Conservation (phyloP, 164 flowering plant species). For the Macadamia integrifolia region DNA sequence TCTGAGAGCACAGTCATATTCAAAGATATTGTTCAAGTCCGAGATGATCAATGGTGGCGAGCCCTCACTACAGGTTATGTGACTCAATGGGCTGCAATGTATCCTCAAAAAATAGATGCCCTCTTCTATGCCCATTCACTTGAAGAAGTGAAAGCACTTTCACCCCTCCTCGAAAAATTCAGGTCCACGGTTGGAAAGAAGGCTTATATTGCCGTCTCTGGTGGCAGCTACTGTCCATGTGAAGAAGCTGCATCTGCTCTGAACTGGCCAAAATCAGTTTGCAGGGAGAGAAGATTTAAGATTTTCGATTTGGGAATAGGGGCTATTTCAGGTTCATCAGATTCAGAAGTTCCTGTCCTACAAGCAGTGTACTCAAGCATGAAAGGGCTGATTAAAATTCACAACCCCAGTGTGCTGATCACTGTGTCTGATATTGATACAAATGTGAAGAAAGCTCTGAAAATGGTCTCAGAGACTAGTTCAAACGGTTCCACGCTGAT, state of each 20-base stretch:
- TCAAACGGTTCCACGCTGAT: conserved; percentile 45
- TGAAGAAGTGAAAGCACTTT: conserved; percentile 63
- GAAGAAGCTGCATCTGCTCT: conserved; percentile 78
- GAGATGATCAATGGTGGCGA: conserved; percentile 98
- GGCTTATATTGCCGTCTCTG: conserved; percentile 83
- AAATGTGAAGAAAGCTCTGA: conserved; percentile 69
- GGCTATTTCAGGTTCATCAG: conserved; percentile 45
- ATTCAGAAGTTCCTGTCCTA: conserved; percentile 79
- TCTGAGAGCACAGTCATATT: conserved; percentile 96
- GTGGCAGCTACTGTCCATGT: conserved; percentile 81
- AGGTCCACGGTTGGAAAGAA: conserved; percentile 75
- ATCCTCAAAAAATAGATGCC: conserved; percentile 89
- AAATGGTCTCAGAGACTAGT: conserved; percentile 63
- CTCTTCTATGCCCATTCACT: conserved; percentile 85
- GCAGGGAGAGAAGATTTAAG: conserved; percentile 85
- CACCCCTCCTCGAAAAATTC: conserved; percentile 81
- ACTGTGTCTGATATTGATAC: conserved; percentile 61
- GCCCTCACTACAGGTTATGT: conserved; percentile 82
- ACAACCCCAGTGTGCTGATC: conserved; percentile 81
- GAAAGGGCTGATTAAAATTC: conserved; percentile 82
- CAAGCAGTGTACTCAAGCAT: conserved; percentile 84
- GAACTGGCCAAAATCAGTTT: conserved; percentile 75
- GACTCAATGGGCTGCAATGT: conserved; percentile 97
- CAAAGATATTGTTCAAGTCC: conserved; percentile 81
- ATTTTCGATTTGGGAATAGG: conserved; percentile 76